Percentiles rank a stretch among this genome's conserved stretches.
Evolutionary conservation across 2,329 filamentous ascomycete genomes (phyloP).

Genomic region (Venturia aucupariae): DNA sequence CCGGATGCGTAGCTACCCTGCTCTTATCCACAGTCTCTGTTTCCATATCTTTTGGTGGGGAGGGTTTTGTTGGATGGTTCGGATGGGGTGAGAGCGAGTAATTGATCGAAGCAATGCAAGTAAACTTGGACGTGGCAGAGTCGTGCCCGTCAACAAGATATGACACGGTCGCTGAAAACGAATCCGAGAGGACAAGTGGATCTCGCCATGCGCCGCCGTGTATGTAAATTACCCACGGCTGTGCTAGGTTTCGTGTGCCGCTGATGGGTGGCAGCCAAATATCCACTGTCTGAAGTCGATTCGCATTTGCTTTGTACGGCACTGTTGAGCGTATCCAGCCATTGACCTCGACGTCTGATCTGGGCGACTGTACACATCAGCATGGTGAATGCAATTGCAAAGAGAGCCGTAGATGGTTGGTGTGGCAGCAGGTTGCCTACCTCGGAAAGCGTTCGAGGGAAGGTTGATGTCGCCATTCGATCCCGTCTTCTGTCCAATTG

Average conservation of each 20-base stretch:
- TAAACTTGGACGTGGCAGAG: slow-evolving; percentile 31
- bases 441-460: background rate
- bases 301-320: background rate
- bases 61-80: slow-evolving; percentile 33
- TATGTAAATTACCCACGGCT: slow-evolving; percentile 26
- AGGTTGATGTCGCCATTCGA: background rate
- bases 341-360: background rate
- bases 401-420: too few species aligned
- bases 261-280: background rate
- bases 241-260: slow-evolving; percentile 17
- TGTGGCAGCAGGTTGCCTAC: too few species aligned
- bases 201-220: slow-evolving; percentile 44
- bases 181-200: slow-evolving; percentile 20
- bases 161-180: background rate
- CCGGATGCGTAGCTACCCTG: slow-evolving; percentile 47
- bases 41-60: slow-evolving; percentile 25
- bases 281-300: background rate
- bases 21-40: slow-evolving; percentile 26
- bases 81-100: slow-evolving; percentile 52
- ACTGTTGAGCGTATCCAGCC: background rate
- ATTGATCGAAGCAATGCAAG: slow-evolving; percentile 55
- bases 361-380: background rate
- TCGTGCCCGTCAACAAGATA: background rate
- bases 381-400: background rate
- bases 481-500: background rate